Evolutionary conservation across 441 rosid species (phyloP), one percentile per base, ranked within the genome.

Genomic region (Isatis lusitanica): DNA sequence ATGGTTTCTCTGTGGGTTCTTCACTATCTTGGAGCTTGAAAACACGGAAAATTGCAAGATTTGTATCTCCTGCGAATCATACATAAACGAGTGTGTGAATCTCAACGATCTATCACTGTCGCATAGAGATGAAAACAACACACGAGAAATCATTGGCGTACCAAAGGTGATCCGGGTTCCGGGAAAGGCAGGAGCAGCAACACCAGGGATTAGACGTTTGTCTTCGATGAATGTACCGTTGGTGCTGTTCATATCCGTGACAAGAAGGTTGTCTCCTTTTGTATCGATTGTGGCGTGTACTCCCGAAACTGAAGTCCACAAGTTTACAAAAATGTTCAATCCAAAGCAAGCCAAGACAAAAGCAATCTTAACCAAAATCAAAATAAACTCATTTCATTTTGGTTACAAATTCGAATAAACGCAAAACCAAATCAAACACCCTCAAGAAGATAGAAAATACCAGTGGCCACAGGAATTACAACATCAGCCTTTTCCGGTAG

Each of bases 401-500:
- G 48, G 5, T 44, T 47, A 51, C 57, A 24, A 7, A n/a, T 31
- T 7, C 35, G 1, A 55, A 24, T 15, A 58, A 17, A 15, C 13
- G 0, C 2, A 7, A 60, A 16, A 60, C 16, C 24, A 6, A 59
- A 9, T 2, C 4, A 24, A 31, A 24, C 3, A 68, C 9, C 0
- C 15, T 9, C 9, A 33, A 53, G 31, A 61, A 26, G 6, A 44
- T 6, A 50, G 18, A 6, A 38, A 0, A 5, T 78, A 93, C 98
- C 94, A 33, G 97, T 88, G 71, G 93, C 96, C 59, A 91, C 93
- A 66, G 93, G 95, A 74, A 94, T 91, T 66, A 94, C 96, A 76
- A 91, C 63, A 74, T 91, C 91, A 80, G 94, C 98, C 72, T 85
- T 86, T 13, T 88, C 94, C 1, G 88, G 85, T 60, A 91, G 79